These are phyloP conservation scores for Monosporascus ibericus DNA, from an alignment of 2,329 filamentous ascomycete species.

Conservation along the genomic window DNA sequence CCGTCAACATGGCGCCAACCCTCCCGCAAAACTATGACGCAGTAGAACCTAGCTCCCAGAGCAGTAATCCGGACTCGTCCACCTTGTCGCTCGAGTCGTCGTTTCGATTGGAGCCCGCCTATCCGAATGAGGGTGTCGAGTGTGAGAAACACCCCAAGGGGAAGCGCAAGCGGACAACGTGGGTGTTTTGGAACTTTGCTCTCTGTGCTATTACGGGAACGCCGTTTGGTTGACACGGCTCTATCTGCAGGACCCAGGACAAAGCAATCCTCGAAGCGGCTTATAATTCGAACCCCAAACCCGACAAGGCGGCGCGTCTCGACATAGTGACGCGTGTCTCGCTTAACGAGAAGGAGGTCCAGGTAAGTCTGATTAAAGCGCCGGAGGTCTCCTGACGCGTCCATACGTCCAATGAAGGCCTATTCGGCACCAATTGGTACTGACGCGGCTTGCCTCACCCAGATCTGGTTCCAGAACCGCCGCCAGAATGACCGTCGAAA, in stretches of 20 bases:
- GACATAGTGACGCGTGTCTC: slow-evolving; percentile 80
- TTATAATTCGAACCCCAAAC: slow-evolving; percentile 80
- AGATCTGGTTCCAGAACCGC: slow-evolving; percentile 99
- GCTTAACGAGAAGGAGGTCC: slow-evolving; percentile 91
- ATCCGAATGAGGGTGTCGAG: slow-evolving; percentile 20
- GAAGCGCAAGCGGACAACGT: slow-evolving; percentile 60
- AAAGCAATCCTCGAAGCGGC: slow-evolving; percentile 83
- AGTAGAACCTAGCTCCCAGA: slow-evolving; percentile 15
- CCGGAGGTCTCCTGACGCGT: neutral
- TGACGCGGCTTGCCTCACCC: slow-evolving; percentile 12
- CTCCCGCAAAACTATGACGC: neutral
- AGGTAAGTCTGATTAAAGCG: slow-evolving; percentile 54
- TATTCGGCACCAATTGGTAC: slow-evolving; percentile 5
- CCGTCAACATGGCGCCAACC: slow-evolving; percentile 7
- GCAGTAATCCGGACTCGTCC: slow-evolving; percentile 23
- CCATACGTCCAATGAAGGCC: neutral
- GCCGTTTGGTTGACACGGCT: slow-evolving; percentile 12
- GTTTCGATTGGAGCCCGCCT: slow-evolving; percentile 25
- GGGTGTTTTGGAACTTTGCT: slow-evolving; percentile 28
- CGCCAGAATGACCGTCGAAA: slow-evolving; percentile 89
- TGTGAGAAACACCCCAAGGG: slow-evolving; percentile 47
- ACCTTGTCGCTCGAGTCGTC: slow-evolving; percentile 28
- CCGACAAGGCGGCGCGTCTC: slow-evolving; percentile 81
- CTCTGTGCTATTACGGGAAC: neutral
- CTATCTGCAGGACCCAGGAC: slow-evolving; percentile 65